Evolutionary conservation across 805 yeast species (phyloP), one percentile per base, ranked within the genome.

Genomic region (Dipodascus albidus): DNA sequence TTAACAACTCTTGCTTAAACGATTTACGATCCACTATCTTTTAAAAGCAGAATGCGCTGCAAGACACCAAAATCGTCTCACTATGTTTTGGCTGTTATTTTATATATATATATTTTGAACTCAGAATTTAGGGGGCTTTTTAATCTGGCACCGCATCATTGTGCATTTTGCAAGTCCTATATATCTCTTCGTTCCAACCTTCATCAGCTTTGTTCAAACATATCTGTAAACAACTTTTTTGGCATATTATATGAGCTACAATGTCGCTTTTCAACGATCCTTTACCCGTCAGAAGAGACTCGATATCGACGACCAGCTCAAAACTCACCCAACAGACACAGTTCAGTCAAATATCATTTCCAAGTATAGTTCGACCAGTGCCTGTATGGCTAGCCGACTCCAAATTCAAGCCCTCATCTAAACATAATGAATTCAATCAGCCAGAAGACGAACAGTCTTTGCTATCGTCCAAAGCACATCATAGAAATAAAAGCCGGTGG

Each of bases 381-480:
- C 44, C 44, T 38, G 44, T 38, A 6, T 38, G 44, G 44, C 44
- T 38, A 6, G 44, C 44, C 20, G 44, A 38, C 44, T 38, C 33
- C 11, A 27, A 27, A 27, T 27, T 27, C 33, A 27, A 27, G 11
- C 33, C 33, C 11, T 6, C 33, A 11, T 6, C 33, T 6, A 27
- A 11, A 27, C 33, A 6, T 6, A 27, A 27, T 11, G 33, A 27
- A 27, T 6, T 6, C 33, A 27, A 27, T 11, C 6, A 6, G 11
- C 33, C 33, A 27, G 33, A 27, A 27, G 33, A 27, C 33, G 33
- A 27, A 27, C 33, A 27, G 33, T 27, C 33, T 11, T 11, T 27
- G 6, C 33, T 27, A 27, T 27, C 33, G 11, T 27, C 33, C 6
- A 27, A 27, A 11, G 44, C 44, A 3, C 44, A 38, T 14, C 44